Evolutionary conservation across 805 yeast genomes (phyloP), one percentile per base, ranked within the genome.

Genomic region (Barnettozyma sp.): DNA sequence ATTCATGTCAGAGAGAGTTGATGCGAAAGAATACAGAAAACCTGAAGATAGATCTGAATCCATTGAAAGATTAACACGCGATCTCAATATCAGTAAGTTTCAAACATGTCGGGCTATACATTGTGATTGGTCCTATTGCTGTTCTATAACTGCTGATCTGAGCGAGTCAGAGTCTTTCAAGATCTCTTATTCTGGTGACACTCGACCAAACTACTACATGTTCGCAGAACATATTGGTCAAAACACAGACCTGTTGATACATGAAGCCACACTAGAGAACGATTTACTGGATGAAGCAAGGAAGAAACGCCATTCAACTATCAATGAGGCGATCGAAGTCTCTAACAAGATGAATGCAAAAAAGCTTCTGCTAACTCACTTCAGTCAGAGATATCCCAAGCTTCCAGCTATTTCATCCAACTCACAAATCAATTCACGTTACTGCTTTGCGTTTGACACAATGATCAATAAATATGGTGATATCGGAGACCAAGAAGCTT

Each of bases 211-310:
- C 44, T 51, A 61, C 4, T 60, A 55, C 33, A 55, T 50, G 28
- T 87, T 87, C 58, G 73, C 81, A 0, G 49, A 62, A 3, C 66
- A 61, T 3, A 71, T 84, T 35, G 97, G 96, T 2, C 41, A 52
- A 15, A 56, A 64, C 10, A 73, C 85, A 19, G 90, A 86, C 52
- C 56, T 92, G 33, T 66, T 92, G 40, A 78, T 92, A 33, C 99
- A 92, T 57, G 99, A 92, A 56, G 88, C 97, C 0, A 85, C 98
- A 0, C 70, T 92, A 42, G 96, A 85, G 39, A 84, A 86, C 55
- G 83, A 72, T 22, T 65, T 86, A 31, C 62, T 68, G 6, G 77
- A 72, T 36, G 97, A 87, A 55, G 98, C 98, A 0, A 58, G 72
- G 19, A 68, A 71, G 22, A 92, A 92, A 55, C 73, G 76, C 41